Conservation (phyloP, 2,329 filamentous ascomycete genomes). For the Colletotrichum spaethianum region DNA sequence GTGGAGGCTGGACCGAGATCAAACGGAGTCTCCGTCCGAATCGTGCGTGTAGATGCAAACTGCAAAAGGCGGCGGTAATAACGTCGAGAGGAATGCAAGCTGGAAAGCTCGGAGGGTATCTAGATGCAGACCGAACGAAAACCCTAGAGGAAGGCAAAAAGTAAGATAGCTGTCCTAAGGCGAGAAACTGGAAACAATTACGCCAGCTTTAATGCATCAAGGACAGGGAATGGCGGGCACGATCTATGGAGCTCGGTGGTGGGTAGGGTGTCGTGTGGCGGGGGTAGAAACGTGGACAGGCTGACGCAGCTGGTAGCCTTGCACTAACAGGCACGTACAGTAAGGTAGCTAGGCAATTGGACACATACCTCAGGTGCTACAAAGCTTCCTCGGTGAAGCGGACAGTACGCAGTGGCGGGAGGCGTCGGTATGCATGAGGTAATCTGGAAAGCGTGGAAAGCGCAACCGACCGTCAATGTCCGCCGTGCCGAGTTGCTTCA, state of each 20-base stretch:
- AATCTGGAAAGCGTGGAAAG: not conserved
- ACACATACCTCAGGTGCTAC: not conserved
- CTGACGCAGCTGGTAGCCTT: conserved; percentile 39
- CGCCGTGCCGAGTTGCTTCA: not conserved
- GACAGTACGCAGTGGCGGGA: not conserved
- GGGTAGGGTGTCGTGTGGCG: conserved; percentile 28
- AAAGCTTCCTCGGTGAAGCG: not conserved
- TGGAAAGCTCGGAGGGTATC: conserved; percentile 24
- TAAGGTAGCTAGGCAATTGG: not conserved
- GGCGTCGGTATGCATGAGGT: not conserved
- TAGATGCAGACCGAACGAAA: conserved; percentile 13
- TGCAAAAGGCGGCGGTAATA: not conserved
- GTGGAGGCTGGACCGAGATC: not conserved
- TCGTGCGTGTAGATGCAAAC: not conserved
- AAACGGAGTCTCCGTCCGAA: conserved; percentile 5
- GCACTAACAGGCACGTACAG: not conserved
- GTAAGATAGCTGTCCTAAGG: conserved; percentile 16
- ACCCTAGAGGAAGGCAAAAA: not conserved
- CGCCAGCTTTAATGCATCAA: conserved; percentile 32
- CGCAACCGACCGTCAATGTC: not conserved
- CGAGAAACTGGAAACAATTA: conserved; percentile 19
- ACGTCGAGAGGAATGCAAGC: not conserved
- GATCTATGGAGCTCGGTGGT: conserved; percentile 25
- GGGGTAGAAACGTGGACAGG: conserved; percentile 31
- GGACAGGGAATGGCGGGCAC: conserved; percentile 16